Conservation (phyloP, 495 filamentous ascomycete genomes). For the Neurospora sp. region DNA sequence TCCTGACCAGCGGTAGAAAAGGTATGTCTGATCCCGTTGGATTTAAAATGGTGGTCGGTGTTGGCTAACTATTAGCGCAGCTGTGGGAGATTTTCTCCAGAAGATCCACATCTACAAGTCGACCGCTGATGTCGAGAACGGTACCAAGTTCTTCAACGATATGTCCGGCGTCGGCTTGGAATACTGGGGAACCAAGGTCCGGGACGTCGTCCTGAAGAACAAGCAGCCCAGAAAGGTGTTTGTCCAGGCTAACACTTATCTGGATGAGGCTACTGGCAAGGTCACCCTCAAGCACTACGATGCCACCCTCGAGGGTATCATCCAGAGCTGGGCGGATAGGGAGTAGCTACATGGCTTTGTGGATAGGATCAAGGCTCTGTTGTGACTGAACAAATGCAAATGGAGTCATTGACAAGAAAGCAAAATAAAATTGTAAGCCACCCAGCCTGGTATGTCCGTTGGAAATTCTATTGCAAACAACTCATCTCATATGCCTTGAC, state of each 20-base stretch:
- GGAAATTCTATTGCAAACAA: not conserved
- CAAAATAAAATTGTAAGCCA: not conserved
- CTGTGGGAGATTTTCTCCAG: slow-evolving; percentile 81
- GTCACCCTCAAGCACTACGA: slow-evolving; percentile 86
- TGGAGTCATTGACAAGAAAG: not conserved
- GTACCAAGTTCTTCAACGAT: slow-evolving; percentile 64
- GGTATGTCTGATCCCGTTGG: slow-evolving; percentile 18
- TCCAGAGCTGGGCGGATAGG: slow-evolving; percentile 83
- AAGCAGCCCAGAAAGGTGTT: slow-evolving; percentile 93
- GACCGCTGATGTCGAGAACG: slow-evolving; percentile 71
- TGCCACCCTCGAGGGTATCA: slow-evolving; percentile 71
- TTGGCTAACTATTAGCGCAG: slow-evolving; percentile 27
- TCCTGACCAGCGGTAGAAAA: slow-evolving; percentile 50
- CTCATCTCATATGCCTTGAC: not conserved
- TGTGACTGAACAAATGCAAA: not conserved
- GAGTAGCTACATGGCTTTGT: slow-evolving; percentile 14
- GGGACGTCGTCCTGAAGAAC: slow-evolving; percentile 69
- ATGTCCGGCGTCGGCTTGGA: slow-evolving; percentile 72
- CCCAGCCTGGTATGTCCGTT: not conserved
- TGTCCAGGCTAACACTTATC: slow-evolving; percentile 82
- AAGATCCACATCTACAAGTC: slow-evolving; percentile 90
- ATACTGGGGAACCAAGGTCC: slow-evolving; percentile 68
- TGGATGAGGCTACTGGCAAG: slow-evolving; percentile 55
- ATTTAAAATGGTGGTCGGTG: not conserved
- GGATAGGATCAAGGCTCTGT: not conserved